These are phyloP conservation scores for Meyerozyma athensensis DNA, from an alignment of 1,139 yeast species.

Conservation along the genomic window DNA sequence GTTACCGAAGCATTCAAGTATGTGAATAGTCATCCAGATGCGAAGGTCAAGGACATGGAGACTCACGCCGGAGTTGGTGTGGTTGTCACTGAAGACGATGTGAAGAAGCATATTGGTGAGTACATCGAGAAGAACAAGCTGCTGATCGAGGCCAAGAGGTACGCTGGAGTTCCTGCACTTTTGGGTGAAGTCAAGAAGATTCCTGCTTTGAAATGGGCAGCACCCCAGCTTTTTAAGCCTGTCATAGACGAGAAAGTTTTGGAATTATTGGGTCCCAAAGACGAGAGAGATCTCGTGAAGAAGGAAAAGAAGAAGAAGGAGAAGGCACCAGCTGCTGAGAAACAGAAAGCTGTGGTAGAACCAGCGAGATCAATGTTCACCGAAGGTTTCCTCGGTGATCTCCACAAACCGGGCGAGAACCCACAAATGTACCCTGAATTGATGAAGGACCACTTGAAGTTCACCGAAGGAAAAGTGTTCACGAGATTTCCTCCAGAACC, in stretches of 20 bases:
- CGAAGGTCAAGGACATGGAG: conserved; percentile 49
- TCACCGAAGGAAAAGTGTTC: conserved; percentile 75
- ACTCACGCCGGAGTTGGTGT: conserved; percentile 78
- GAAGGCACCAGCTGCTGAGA: conserved; percentile 17
- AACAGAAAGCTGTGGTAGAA: conserved; percentile 19
- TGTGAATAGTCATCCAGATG: conserved; percentile 29
- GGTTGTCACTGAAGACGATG: conserved; percentile 61
- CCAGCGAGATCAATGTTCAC: conserved; percentile 73
- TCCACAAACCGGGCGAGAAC: conserved; percentile 94
- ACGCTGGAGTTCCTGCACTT: conserved; percentile 68
- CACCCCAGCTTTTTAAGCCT: conserved; percentile 81
- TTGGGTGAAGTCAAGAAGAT: conserved; percentile 73
- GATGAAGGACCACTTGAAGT: conserved; percentile 71
- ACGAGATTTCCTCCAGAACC: conserved; percentile 99
- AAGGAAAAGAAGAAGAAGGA: conserved; percentile 64
- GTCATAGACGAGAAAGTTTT: conserved; percentile 72
- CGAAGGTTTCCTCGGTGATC: conserved; percentile 93
- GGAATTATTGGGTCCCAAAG: conserved; percentile 83
- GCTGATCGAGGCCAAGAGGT: conserved; percentile 66
- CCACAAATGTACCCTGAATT: conserved; percentile 85
- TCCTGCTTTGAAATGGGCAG: conserved; percentile 85
- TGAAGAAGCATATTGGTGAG: conserved; percentile 49
- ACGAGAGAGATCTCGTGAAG: conserved; percentile 84
- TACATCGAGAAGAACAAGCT: conserved; percentile 57
- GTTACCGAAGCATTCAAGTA: conserved; percentile 79